Conservation (phyloP, 2,329 filamentous ascomycete species). For the Trichoderma citrinoviride region DNA sequence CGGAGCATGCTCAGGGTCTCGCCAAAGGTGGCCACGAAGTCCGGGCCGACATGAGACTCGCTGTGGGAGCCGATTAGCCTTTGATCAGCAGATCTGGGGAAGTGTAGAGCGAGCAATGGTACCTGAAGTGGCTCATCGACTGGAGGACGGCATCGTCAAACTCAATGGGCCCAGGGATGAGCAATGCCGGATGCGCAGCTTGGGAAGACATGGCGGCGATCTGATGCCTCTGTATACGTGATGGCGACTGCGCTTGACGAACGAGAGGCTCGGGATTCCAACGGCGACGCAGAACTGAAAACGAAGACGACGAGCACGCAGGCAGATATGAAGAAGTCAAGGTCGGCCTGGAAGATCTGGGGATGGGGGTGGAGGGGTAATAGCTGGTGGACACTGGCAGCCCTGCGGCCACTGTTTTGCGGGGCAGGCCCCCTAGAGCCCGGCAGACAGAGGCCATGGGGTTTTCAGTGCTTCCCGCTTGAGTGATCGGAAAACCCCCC, state of each 20-base stretch:
- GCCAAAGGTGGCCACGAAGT: constrained; percentile 87
- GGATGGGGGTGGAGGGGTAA: constrained; percentile 30
- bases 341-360: constrained; percentile 2
- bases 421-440: constrained; percentile 32
- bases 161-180: constrained; percentile 97
- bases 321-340: not conserved
- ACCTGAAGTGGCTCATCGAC: constrained; percentile 94
- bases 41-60: constrained; percentile 88
- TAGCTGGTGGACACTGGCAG: constrained; percentile 19
- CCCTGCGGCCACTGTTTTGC: constrained; percentile 26
- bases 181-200: constrained; percentile 65
- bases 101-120: constrained; percentile 24
- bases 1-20: constrained; percentile 85
- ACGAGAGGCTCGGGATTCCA: constrained; percentile 26
- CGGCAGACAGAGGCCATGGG: constrained; percentile 29
- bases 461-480: too few species aligned
- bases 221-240: constrained; percentile 25
- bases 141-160: constrained; percentile 96
- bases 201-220: constrained; percentile 58
- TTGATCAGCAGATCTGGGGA: constrained; percentile 24
- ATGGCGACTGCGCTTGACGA: not conserved
- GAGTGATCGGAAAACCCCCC: too few species aligned
- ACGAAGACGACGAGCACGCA: not conserved
- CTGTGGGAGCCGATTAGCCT: constrained; percentile 43
- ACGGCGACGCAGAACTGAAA: constrained; percentile 17